Evolutionary conservation across 2,329 filamentous ascomycete genomes (phyloP).

Genomic region (Chaetomium sp.): DNA sequence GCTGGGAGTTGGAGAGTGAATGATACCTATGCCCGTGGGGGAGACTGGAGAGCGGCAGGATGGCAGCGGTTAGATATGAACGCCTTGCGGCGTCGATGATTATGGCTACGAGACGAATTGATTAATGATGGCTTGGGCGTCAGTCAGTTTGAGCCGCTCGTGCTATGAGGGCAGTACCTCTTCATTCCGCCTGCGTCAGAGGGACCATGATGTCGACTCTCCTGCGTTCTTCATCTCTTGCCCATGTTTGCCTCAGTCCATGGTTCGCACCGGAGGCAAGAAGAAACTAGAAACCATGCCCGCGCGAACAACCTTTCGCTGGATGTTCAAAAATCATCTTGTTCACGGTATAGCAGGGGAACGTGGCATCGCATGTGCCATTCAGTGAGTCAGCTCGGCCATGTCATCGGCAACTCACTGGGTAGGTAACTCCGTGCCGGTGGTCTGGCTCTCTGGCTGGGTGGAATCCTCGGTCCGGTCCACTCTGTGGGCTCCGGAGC

Average conservation of each 20-base stretch:
- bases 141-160: not conserved
- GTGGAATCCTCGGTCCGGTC: constrained; percentile 7
- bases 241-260: not conserved
- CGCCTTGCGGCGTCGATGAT: constrained; percentile 27
- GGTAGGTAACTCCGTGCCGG: not conserved
- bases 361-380: not conserved
- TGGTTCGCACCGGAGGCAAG: not conserved
- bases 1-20: constrained; percentile 58
- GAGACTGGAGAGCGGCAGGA: not conserved
- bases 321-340: not conserved
- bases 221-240: not conserved
- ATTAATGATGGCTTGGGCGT: constrained; percentile 12
- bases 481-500: constrained; percentile 3
- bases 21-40: constrained; percentile 7
- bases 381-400: constrained; percentile 11
- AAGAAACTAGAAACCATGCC: not conserved
- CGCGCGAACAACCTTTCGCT: not conserved
- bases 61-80: constrained; percentile 18
- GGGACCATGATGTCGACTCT: not conserved
- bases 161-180: not conserved
- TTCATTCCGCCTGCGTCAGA: not conserved
- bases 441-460: not conserved
- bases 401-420: not conserved
- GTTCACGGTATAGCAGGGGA: not conserved
- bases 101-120: constrained; percentile 23